Conservation (phyloP, 352 stramenopile genomes). For the Thalassiosira mediterranea region DNA sequence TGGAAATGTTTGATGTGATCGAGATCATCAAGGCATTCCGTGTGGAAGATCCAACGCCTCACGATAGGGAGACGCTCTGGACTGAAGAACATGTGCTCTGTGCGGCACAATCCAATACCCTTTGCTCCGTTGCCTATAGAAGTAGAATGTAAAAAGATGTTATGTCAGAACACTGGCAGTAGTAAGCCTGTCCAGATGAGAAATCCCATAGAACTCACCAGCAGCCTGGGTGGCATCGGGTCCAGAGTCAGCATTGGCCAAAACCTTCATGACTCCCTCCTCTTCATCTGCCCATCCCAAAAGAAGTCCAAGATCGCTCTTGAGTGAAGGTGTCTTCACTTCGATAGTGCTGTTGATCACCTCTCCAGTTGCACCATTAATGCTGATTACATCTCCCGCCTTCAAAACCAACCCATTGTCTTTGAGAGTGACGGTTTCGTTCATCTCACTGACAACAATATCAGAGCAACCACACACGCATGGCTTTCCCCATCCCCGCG, state of each 20-base stretch:
- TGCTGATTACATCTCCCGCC: conserved; percentile 71
- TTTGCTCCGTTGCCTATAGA: conserved; percentile 64
- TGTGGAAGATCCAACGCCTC: conserved; percentile 70
- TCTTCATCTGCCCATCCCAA: conserved; percentile 81
- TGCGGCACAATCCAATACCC: conserved; percentile 83
- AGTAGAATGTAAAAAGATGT: not conserved
- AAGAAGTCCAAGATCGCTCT: conserved; percentile 64
- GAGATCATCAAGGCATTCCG: conserved; percentile 58
- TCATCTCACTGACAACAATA: conserved; percentile 72
- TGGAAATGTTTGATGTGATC: conserved; percentile 73
- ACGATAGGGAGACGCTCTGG: conserved; percentile 67
- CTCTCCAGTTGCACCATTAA: conserved; percentile 77
- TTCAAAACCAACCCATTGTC: conserved; percentile 64
- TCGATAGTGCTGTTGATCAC: conserved; percentile 64
- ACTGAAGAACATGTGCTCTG: conserved; percentile 87
- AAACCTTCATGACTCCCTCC: conserved; percentile 74
- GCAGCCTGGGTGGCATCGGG: conserved; percentile 74
- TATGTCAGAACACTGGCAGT: not conserved
- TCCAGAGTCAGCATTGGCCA: conserved; percentile 83
- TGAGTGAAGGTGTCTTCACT: conserved; percentile 54
- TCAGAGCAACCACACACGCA: conserved; percentile 83
- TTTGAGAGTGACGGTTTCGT: conserved; percentile 71
- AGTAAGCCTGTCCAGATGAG: not conserved
- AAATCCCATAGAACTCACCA: conserved; percentile 35
- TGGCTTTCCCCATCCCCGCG: conserved; percentile 83